phyloP scores from a whole-genome alignment of 495 filamentous ascomycete genomes.

The Chaetomium cochliodes region DNA sequence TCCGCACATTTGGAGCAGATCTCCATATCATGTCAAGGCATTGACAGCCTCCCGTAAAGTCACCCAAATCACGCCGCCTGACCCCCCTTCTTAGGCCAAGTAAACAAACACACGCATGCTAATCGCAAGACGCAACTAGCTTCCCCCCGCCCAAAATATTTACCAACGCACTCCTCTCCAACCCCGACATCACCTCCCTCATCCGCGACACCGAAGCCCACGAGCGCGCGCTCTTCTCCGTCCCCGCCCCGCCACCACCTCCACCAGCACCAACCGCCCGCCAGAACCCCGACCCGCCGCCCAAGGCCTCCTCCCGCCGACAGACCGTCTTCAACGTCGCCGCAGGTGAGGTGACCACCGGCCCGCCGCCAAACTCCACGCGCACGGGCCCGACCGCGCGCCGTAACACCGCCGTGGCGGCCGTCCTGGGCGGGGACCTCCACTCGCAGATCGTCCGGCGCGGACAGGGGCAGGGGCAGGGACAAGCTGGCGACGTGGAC shows the following conservation, averaged over 20 bases:
- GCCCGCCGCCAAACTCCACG: conserved; percentile 40
- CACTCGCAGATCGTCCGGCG: conserved; percentile 73
- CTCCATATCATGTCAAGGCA: conserved; percentile 3
- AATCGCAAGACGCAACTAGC: conserved; percentile 40
- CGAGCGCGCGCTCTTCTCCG: conserved; percentile 91
- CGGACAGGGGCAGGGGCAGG: conserved; percentile 26
- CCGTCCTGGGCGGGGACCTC: conserved; percentile 82
- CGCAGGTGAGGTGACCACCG: conserved; percentile 54
- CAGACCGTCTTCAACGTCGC: conserved; percentile 58
- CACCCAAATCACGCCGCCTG: too few species aligned
- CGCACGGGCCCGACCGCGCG: conserved; percentile 44
- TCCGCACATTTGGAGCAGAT: conserved; percentile 3
- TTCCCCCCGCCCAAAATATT: conserved; percentile 94
- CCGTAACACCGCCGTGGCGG: conserved; percentile 82
- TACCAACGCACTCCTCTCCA: conserved; percentile 84
- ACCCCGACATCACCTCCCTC: conserved; percentile 86
- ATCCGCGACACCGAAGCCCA: conserved; percentile 95
- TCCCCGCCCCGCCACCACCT: conserved; percentile 63
- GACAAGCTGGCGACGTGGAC: conserved; percentile 66
- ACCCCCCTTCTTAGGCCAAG: background rate
- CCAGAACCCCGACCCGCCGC: conserved; percentile 21
- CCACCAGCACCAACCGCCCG: conserved; percentile 18
- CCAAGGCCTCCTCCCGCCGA: conserved; percentile 42
- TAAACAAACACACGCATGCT: conserved; percentile 9
- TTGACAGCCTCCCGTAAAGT: conserved; percentile 11